Conservation (phyloP, 139 green algal genomes). For the Chlorella sp. region DNA sequence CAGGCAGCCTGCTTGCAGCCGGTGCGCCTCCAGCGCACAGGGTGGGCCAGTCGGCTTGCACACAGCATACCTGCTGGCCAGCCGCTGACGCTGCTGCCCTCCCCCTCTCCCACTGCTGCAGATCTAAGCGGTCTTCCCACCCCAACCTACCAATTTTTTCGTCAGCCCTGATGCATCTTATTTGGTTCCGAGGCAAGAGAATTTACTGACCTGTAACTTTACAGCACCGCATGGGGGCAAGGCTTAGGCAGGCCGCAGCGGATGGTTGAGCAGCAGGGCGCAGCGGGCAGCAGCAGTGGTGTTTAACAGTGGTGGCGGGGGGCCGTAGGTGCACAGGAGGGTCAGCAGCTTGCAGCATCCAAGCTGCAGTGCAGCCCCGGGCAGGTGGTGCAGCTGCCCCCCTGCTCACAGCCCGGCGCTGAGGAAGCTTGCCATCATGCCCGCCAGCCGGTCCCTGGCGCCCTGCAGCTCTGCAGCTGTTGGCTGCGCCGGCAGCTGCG, state of each 20-base stretch:
- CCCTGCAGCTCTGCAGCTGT: slow-evolving; percentile 6
- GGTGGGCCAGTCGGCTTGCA: no score
- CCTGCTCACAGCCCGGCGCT: slow-evolving; percentile 11
- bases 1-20: no score
- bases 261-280: neutral
- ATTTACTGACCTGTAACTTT: slow-evolving; percentile 10
- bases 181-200: slow-evolving; percentile 13
- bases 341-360: neutral
- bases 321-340: neutral
- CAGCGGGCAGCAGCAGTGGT: neutral
- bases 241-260: neutral
- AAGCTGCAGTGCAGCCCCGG: neutral
- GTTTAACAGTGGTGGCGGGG: no score
- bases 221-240: neutral
- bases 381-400: neutral
- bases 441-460: slow-evolving; percentile 7
- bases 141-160: slow-evolving; percentile 8
- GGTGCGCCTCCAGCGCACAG: no score
- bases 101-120: neutral
- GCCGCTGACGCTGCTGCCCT: neutral
- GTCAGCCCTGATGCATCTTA: neutral
- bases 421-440: slow-evolving; percentile 32
- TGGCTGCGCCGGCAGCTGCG: neutral
- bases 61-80: no score
- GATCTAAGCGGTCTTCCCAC: neutral